Evolutionary conservation across 2,329 filamentous ascomycete species (phyloP).

Genomic region (Aspergillus fijiensis): DNA sequence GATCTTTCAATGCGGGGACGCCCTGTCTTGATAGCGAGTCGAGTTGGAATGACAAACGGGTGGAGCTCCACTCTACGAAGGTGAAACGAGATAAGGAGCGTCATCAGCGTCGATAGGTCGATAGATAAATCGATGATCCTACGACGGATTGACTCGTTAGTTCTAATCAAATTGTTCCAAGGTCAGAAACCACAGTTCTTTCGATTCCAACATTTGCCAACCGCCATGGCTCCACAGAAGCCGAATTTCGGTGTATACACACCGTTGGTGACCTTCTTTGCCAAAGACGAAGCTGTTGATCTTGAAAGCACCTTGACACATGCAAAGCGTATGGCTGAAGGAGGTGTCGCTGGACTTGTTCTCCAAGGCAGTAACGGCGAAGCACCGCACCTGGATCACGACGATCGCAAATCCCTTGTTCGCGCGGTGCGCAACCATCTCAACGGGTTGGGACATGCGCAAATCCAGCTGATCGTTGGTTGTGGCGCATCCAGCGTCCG

Average conservation of each 20-base stretch:
- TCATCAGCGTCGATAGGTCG: too few relatives aligned
- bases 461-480: slow-evolving; percentile 53
- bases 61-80: too few relatives aligned
- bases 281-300: not conserved
- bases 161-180: too few relatives aligned
- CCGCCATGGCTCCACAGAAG: too few relatives aligned
- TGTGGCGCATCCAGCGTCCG: slow-evolving; percentile 67
- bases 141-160: too few relatives aligned
- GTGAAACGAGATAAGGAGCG: too few relatives aligned
- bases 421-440: slow-evolving; percentile 1
- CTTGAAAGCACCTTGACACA: not conserved
- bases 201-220: too few relatives aligned
- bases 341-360: slow-evolving; percentile 66
- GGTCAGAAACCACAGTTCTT: too few relatives aligned
- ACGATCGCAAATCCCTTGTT: slow-evolving; percentile 52
- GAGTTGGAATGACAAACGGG: too few relatives aligned
- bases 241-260: not conserved
- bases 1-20: too few relatives aligned
- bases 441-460: not conserved
- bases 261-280: not conserved
- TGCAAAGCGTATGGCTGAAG: slow-evolving; percentile 51
- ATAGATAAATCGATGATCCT: too few relatives aligned
- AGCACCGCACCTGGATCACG: slow-evolving; percentile 67
- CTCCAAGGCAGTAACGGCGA: slow-evolving; percentile 74
- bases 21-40: too few relatives aligned